These are phyloP conservation scores for Drosera spatulata DNA, from an alignment of 179 eudicot genomes.

Conservation along the genomic window DNA sequence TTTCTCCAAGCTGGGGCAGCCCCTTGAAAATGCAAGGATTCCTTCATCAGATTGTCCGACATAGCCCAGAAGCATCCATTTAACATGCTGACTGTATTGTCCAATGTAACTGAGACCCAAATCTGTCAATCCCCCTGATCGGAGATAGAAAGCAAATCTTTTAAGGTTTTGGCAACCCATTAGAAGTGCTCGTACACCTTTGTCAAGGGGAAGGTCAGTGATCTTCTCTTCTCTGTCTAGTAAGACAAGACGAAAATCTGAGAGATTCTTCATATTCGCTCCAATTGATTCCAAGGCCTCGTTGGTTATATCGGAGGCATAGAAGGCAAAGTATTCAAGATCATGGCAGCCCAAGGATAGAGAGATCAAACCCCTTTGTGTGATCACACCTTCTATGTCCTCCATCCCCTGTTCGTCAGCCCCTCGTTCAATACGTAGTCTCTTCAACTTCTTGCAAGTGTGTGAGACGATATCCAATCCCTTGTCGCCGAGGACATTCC, in stretches of 20 bases:
- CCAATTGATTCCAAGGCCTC: slow-evolving; percentile 57
- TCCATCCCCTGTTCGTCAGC: slow-evolving; percentile 59
- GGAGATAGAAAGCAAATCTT: slow-evolving; percentile 69
- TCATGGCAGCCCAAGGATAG: slow-evolving; percentile 65
- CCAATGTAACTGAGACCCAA: slow-evolving; percentile 70
- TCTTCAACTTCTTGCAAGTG: slow-evolving; percentile 49
- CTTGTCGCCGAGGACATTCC: slow-evolving; percentile 69
- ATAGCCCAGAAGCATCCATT: slow-evolving; percentile 86
- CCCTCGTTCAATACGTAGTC: slow-evolving; percentile 81
- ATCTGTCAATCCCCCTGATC: slow-evolving; percentile 77
- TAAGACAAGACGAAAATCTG: slow-evolving; percentile 72
- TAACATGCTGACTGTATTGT: slow-evolving; percentile 43
- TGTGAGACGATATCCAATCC: slow-evolving; percentile 60
- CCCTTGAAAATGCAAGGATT: slow-evolving; percentile 57
- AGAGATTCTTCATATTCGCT: slow-evolving; percentile 35
- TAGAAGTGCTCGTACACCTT: slow-evolving; percentile 62
- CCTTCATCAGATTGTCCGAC: slow-evolving; percentile 75
- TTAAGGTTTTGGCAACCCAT: slow-evolving; percentile 57
- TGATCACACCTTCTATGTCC: slow-evolving; percentile 60
- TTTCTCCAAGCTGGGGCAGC: slow-evolving; percentile 76
- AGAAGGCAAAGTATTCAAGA: slow-evolving; percentile 71
- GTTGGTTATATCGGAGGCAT: slow-evolving; percentile 69
- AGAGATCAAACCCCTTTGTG: slow-evolving; percentile 72
- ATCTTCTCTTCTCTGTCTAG: slow-evolving; percentile 52
- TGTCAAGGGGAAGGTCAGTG: slow-evolving; percentile 75